These are phyloP conservation scores for Salvia splendens DNA, from an alignment of 257 asterid species.

Conservation along the genomic window DNA sequence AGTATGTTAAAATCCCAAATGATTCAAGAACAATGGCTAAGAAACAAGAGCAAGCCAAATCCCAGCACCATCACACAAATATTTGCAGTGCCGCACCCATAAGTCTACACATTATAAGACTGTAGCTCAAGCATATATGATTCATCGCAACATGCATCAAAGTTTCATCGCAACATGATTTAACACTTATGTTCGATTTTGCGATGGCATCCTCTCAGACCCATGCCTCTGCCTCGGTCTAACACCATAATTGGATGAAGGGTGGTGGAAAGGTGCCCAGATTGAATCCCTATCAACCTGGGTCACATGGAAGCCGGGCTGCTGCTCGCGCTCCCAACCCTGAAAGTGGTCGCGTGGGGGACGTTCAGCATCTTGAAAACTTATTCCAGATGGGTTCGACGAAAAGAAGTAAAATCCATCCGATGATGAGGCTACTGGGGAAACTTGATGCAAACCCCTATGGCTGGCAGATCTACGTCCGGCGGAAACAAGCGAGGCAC, in stretches of 20 bases:
- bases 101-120: slow-evolving; percentile 42
- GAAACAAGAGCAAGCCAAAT: slow-evolving; percentile 35
- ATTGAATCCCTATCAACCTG: slow-evolving; percentile 56
- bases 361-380: slow-evolving; percentile 53
- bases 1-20: not conserved
- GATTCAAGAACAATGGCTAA: slow-evolving; percentile 27
- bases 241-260: slow-evolving; percentile 41
- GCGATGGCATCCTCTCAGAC: slow-evolving; percentile 76
- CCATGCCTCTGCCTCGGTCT: slow-evolving; percentile 66
- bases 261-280: slow-evolving; percentile 63
- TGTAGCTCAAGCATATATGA: slow-evolving; percentile 56
- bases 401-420: slow-evolving; percentile 64
- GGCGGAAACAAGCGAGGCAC: slow-evolving; percentile 42
- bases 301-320: slow-evolving; percentile 29
- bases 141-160: slow-evolving; percentile 41
- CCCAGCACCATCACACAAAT: slow-evolving; percentile 37
- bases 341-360: slow-evolving; percentile 40
- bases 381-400: slow-evolving; percentile 56
- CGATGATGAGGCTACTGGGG: slow-evolving; percentile 46
- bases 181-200: slow-evolving; percentile 52
- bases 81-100: not conserved
- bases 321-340: slow-evolving; percentile 56
- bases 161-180: slow-evolving; percentile 35
- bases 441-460: slow-evolving; percentile 51
- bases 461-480: slow-evolving; percentile 57